Evolutionary conservation across 2,329 filamentous ascomycete species (phyloP).

Genomic region (Aspergillus fumigatiaffinis): DNA sequence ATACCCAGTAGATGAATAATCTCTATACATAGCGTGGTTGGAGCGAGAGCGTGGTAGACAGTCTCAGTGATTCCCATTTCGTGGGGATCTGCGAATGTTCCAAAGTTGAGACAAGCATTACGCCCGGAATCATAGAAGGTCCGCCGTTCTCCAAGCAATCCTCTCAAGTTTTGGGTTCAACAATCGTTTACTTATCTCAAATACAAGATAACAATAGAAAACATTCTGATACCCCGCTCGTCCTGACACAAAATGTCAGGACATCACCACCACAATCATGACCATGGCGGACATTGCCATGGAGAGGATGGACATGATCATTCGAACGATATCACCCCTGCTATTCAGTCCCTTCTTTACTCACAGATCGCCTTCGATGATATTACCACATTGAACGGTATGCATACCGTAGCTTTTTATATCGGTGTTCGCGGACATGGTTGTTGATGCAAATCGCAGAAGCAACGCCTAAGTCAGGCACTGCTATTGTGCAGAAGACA

Average conservation of each 20-base stretch:
- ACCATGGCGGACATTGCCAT: slow-evolving; percentile 45
- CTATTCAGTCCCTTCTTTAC: slow-evolving; percentile 86
- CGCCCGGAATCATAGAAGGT: slow-evolving; percentile 16
- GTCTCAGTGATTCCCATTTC: background rate
- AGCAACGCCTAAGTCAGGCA: slow-evolving; percentile 62
- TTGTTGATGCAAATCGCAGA: slow-evolving; percentile 38
- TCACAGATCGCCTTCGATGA: slow-evolving; percentile 86
- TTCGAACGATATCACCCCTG: slow-evolving; percentile 85
- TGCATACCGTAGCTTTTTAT: background rate
- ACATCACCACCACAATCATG: slow-evolving; percentile 36
- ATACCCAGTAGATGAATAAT: background rate
- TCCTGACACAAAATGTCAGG: slow-evolving; percentile 26
- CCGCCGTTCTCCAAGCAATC: slow-evolving; percentile 1
- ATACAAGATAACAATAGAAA: background rate
- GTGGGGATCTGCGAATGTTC: background rate
- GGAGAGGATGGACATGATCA: slow-evolving; percentile 71
- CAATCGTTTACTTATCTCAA: background rate
- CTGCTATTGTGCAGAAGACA: slow-evolving; percentile 78
- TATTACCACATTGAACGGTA: slow-evolving; percentile 76
- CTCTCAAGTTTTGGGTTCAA: background rate
- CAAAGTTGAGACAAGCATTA: background rate
- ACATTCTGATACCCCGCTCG: background rate
- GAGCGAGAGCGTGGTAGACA: background rate
- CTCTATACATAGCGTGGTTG: background rate
- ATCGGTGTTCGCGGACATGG: background rate